Evolutionary conservation across 257 asterid genomes (phyloP), one percentile per base, ranked within the genome.

Genomic region (Cynanchum wilfordii): DNA sequence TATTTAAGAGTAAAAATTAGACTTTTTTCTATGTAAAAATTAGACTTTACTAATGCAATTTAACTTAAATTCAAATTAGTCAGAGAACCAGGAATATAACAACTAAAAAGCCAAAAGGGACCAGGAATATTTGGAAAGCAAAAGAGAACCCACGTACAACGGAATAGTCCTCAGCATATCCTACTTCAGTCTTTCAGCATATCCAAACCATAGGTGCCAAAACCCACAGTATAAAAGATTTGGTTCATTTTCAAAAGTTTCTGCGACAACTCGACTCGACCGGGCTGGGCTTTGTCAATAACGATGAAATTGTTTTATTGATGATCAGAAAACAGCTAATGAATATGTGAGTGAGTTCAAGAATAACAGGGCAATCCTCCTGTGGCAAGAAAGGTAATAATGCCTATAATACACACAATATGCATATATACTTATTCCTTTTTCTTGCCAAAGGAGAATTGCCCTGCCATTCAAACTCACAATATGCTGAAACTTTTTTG

Each of bases 361-460:
- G 88, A 88, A 78, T 82, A 82, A 81, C 91, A 80, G 85, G 22
- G 92, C 50, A 77, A 82, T 80, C 56, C 88, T 78, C 88, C 81
- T 74, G 73, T 62, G 87, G 88, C 89, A 84, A 76, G 80, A 74
- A 74, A 40, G 77, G 47, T 42, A 42, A 42, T 42, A 42, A 7
- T 40, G 6, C 10, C 10, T 62, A 10, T 33, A 80, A 81, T 82
- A 84, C 89, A 78, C 69, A 77, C 36, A 33, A 33, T 33, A 33
- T 76, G 87, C 87, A 81, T 79, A 79, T 38, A 38, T 79, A 11
- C 63, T 56, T 13, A 7, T 72, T 71, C 67, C 70, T 72, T 69
- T 82, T 81, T 66, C 71, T 83, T 77, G 91, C 96, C 91, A 87
- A 86, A 86, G 88, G 89, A 89, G 93, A 89, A 86, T 87, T 87